Conservation (phyloP, 257 asterid species). For the Coffea eugenioides region DNA sequence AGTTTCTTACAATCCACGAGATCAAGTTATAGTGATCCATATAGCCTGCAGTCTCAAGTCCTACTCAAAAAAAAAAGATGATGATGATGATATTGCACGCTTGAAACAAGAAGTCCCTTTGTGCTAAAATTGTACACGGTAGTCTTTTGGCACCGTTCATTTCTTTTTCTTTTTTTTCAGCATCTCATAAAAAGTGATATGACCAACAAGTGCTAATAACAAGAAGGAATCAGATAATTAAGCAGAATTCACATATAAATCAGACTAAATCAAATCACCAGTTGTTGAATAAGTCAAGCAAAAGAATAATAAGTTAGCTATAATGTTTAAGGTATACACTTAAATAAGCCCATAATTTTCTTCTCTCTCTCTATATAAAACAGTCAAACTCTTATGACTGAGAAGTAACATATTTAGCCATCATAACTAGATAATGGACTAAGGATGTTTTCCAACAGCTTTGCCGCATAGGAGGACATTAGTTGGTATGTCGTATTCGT, state of each 20-base stretch:
- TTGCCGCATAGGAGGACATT: slow-evolving; percentile 84
- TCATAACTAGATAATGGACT: slow-evolving; percentile 1
- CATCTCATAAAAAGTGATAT: background rate
- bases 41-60: too few species aligned
- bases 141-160: too few species aligned
- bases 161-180: too few species aligned
- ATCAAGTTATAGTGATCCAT: background rate
- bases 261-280: background rate
- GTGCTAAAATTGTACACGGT: too few species aligned
- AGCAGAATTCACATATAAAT: background rate
- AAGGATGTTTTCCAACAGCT: slow-evolving; percentile 63
- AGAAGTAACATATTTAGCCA: slow-evolving; percentile 1
- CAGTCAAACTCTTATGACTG: slow-evolving; percentile 75
- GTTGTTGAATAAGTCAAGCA: background rate
- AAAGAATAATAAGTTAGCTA: background rate
- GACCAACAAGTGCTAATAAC: too few species aligned
- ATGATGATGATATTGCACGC: too few species aligned
- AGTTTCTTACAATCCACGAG: background rate
- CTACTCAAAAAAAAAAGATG: background rate
- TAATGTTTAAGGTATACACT: background rate
- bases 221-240: background rate
- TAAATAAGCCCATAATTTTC: slow-evolving; percentile 6
- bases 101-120: too few species aligned
- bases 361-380: slow-evolving; percentile 1
- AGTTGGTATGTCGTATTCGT: slow-evolving; percentile 67